phyloP scores from a whole-genome alignment of 306 rosid species.

The Dicorynia guianensis region DNA sequence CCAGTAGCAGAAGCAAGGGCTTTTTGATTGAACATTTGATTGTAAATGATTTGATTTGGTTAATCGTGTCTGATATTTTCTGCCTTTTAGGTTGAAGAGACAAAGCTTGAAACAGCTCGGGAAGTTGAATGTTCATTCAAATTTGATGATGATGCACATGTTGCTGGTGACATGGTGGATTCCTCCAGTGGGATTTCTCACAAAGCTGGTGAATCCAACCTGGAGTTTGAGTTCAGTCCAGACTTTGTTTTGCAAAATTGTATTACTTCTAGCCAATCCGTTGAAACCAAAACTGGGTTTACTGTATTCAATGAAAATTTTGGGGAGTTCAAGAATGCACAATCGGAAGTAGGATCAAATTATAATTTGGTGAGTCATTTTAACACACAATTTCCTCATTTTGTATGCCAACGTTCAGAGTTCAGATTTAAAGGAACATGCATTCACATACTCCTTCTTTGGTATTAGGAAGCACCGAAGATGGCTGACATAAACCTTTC shows the following conservation, averaged over 20 bases:
- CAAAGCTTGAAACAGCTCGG: slow-evolving; percentile 38
- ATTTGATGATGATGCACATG: slow-evolving; percentile 40
- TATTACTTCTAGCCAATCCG: slow-evolving; percentile 42
- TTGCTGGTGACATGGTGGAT: slow-evolving; percentile 43
- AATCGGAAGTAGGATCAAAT: slow-evolving; percentile 52
- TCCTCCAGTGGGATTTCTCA: slow-evolving; percentile 53
- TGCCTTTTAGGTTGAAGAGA: slow-evolving; percentile 54
- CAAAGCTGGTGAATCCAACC: slow-evolving; percentile 52
- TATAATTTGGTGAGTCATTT: slow-evolving; percentile 58
- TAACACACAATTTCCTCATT: slow-evolving; percentile 31
- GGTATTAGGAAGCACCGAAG: slow-evolving; percentile 58
- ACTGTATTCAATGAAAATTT: slow-evolving; percentile 38
- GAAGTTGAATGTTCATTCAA: slow-evolving; percentile 41
- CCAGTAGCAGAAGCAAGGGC: slow-evolving; percentile 41
- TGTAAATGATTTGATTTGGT: slow-evolving; percentile 1
- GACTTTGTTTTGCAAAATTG: slow-evolving; percentile 41
- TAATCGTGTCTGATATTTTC: slow-evolving; percentile 40
- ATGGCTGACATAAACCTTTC: slow-evolving; percentile 40
- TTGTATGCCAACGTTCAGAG: slow-evolving; percentile 28
- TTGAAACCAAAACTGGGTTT: slow-evolving; percentile 40
- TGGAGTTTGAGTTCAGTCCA: slow-evolving; percentile 61
- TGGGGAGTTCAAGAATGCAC: slow-evolving; percentile 57
- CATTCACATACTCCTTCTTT: slow-evolving; percentile 39
- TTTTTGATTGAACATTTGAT: slow-evolving; percentile 38
- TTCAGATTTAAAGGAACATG: slow-evolving; percentile 15